Percentiles rank a stretch among this genome's conserved stretches.
phyloP scores from a whole-genome alignment of 805 yeast species.

The Candida piceae region DNA sequence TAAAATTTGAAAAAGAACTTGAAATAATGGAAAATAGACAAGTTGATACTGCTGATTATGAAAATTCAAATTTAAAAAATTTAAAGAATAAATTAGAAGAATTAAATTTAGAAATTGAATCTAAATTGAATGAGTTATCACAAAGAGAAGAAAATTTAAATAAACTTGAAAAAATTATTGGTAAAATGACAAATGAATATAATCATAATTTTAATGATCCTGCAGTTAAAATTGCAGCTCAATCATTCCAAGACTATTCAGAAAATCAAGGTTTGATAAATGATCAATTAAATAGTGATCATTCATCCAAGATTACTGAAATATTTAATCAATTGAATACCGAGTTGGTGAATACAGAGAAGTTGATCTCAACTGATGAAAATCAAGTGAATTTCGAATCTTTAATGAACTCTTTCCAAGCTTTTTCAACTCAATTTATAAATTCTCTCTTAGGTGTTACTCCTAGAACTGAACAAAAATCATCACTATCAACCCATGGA shows the following conservation, averaged over 20 bases:
- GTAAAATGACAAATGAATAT: constrained; percentile 49
- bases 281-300: constrained; percentile 1
- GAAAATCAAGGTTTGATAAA: constrained; percentile 31
- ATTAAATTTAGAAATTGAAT: constrained; percentile 5
- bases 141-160: constrained; percentile 16
- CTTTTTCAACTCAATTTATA: neutral
- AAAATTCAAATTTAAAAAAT: neutral
- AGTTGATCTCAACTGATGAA: constrained; percentile 1
- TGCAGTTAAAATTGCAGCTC: constrained; percentile 73
- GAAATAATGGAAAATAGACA: constrained; percentile 1
- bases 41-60: neutral
- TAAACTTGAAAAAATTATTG: constrained; percentile 43
- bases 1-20: constrained; percentile 5
- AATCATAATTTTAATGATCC: constrained; percentile 83
- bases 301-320: constrained; percentile 1
- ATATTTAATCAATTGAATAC: constrained; percentile 5
- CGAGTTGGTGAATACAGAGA: constrained; percentile 5
- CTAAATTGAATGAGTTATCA: constrained; percentile 2
- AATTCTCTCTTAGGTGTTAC: too few relatives aligned
- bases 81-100: constrained; percentile 8
- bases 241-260: constrained; percentile 43
- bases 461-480: too few relatives aligned
- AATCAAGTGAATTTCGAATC: too few relatives aligned
- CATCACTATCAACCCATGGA: constrained; percentile 3
- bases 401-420: too few relatives aligned